Percentiles rank a stretch among this genome's conserved stretches.
Evolutionary conservation across 2,329 filamentous ascomycete species (phyloP).

Genomic region (Aspergillus sp.): DNA sequence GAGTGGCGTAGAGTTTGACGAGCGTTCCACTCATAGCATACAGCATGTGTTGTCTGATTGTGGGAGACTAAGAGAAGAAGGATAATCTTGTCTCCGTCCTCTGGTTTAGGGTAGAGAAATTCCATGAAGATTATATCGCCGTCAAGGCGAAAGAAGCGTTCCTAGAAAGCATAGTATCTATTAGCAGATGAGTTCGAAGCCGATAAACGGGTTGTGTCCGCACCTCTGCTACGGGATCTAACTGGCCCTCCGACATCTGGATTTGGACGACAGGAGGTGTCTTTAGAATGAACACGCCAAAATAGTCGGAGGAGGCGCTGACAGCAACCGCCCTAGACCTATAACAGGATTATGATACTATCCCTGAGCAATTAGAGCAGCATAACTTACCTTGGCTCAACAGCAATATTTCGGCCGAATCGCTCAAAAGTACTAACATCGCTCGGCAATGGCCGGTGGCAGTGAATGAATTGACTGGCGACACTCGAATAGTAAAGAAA

Average conservation of each 20-base stretch:
- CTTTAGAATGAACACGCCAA: slow-evolving; percentile 71
- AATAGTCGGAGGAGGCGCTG: slow-evolving; percentile 66
- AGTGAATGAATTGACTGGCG: slow-evolving; percentile 60
- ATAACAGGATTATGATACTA: slow-evolving; percentile 8
- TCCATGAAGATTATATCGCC: slow-evolving; percentile 83
- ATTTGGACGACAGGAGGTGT: slow-evolving; percentile 52
- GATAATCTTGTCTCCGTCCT: slow-evolving; percentile 71
- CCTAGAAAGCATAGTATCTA: slow-evolving; percentile 28
- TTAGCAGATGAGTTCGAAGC: slow-evolving; percentile 16
- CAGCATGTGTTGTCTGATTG: slow-evolving; percentile 47
- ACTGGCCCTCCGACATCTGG: slow-evolving; percentile 49
- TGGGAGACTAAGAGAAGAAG: slow-evolving; percentile 63
- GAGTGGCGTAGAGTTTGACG: slow-evolving; percentile 25
- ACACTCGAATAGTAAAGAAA: slow-evolving; percentile 68
- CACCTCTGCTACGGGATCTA: slow-evolving; percentile 63
- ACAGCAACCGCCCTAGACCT: slow-evolving; percentile 63
- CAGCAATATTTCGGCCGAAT: slow-evolving; percentile 66
- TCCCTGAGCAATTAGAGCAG: neutral
- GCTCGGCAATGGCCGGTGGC: slow-evolving; percentile 59
- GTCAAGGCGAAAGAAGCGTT: slow-evolving; percentile 55
- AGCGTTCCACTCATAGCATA: slow-evolving; percentile 57
- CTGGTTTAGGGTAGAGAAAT: slow-evolving; percentile 71
- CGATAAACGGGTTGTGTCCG: slow-evolving; percentile 12
- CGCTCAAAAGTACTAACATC: slow-evolving; percentile 54
- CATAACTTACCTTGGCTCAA: slow-evolving; percentile 70